A percentile compares a stretch with the other conserved stretches of the same genome.
Evolutionary conservation across 805 yeast species (phyloP).

Genomic region (Yamadazyma kitorensis): DNA sequence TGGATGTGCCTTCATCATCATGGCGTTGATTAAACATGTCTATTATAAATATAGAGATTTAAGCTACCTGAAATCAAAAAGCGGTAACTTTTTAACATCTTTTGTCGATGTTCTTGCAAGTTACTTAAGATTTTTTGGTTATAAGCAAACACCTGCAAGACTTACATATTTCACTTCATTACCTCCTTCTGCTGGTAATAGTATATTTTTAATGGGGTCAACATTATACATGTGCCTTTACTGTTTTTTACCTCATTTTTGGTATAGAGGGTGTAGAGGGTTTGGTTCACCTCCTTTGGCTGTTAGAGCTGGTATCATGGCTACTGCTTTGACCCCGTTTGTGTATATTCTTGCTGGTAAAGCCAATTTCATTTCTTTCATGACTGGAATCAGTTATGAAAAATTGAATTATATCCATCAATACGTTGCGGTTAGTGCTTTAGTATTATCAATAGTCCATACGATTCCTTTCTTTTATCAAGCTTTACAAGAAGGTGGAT

Average conservation of each 20-base stretch:
- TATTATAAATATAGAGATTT: slow-evolving; percentile 26
- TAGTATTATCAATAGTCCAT: slow-evolving; percentile 47
- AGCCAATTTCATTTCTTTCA: slow-evolving; percentile 44
- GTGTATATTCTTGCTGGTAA: slow-evolving; percentile 51
- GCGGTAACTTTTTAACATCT: slow-evolving; percentile 15
- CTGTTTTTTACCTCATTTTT: slow-evolving; percentile 47
- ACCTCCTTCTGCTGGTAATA: slow-evolving; percentile 38
- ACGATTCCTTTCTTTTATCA: slow-evolving; percentile 50
- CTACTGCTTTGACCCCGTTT: slow-evolving; percentile 50
- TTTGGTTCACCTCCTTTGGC: slow-evolving; percentile 63
- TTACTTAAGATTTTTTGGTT: slow-evolving; percentile 35
- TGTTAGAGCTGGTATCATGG: slow-evolving; percentile 50
- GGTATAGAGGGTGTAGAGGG: slow-evolving; percentile 50
- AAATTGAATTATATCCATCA: slow-evolving; percentile 52
- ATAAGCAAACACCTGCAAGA: slow-evolving; percentile 26
- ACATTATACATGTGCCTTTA: slow-evolving; percentile 32
- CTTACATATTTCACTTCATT: slow-evolving; percentile 25
- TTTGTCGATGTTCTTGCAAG: slow-evolving; percentile 27
- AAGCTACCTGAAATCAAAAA: slow-evolving; percentile 4
- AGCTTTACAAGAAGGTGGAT: slow-evolving; percentile 49
- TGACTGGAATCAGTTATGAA: slow-evolving; percentile 57
- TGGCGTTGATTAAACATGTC: slow-evolving; percentile 31
- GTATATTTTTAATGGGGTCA: slow-evolving; percentile 32
- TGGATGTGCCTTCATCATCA: slow-evolving; percentile 33
- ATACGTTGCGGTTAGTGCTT: slow-evolving; percentile 41